Evolutionary conservation across 768 basidiomycete species (phyloP).

Genomic region (Lactarius pseudohatsudake): DNA sequence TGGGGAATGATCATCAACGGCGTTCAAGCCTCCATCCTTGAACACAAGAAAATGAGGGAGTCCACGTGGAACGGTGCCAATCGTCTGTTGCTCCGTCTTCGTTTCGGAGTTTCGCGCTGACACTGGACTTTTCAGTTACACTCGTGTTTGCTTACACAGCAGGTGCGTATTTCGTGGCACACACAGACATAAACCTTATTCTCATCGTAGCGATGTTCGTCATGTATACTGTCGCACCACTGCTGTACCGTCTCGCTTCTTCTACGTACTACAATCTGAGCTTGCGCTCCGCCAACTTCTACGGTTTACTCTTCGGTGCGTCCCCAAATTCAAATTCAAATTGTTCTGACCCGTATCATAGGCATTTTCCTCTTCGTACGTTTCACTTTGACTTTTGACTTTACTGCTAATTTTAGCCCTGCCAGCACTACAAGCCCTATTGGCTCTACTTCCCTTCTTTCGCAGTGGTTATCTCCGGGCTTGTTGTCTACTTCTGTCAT

Average conservation of each 20-base stretch:
- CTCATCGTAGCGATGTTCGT: conserved; percentile 65
- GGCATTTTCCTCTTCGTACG: conserved; percentile 56
- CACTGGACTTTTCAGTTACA: conserved; percentile 42
- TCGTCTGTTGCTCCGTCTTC: conserved; percentile 45
- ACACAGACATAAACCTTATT: conserved; percentile 5
- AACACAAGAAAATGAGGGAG: conserved; percentile 63
- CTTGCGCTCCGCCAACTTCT: conserved; percentile 83
- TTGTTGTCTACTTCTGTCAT: conserved; percentile 85
- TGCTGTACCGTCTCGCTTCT: conserved; percentile 82
- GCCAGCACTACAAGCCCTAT: conserved; percentile 75
- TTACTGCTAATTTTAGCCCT: neutral
- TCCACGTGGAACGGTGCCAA: conserved; percentile 73
- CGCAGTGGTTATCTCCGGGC: conserved; percentile 63
- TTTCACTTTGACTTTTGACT: conserved; percentile 9
- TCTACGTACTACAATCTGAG: conserved; percentile 88
- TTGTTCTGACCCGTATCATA: conserved; percentile 22
- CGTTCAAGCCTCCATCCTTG: conserved; percentile 72
- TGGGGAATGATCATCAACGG: conserved; percentile 81
- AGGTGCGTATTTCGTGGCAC: conserved; percentile 29
- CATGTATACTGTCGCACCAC: conserved; percentile 81
- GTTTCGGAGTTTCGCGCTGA: conserved; percentile 9
- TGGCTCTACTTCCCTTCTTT: conserved; percentile 90
- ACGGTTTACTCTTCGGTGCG: conserved; percentile 71
- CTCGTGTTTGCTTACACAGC: conserved; percentile 52
- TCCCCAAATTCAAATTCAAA: conserved; percentile 6